A percentile compares a stretch with the other conserved stretches of the same genome.
Conservation (phyloP, 2,329 filamentous ascomycete species). For the Trichophyton schoenleinii region DNA sequence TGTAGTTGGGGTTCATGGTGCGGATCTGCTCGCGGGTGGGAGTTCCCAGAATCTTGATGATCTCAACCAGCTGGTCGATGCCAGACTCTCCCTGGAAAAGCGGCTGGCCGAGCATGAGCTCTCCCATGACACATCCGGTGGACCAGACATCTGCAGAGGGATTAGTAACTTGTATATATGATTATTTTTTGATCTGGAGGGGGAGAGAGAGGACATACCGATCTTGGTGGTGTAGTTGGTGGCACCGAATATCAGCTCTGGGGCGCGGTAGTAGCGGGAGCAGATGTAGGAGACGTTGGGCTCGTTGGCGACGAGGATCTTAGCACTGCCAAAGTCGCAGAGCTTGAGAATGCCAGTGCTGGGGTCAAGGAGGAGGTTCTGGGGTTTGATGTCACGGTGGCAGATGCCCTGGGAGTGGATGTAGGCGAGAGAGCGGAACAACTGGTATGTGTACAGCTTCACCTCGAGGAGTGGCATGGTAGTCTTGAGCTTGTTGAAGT, state of each 20-base stretch:
- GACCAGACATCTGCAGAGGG: constrained; percentile 82
- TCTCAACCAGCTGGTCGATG: constrained; percentile 96
- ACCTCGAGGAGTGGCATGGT: constrained; percentile 98
- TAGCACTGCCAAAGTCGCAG: constrained; percentile 97
- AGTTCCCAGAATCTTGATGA: constrained; percentile 96
- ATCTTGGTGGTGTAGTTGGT: constrained; percentile 99
- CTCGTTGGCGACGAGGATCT: constrained; percentile 97
- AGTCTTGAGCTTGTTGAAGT: constrained; percentile 99
- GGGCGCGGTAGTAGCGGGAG: constrained; percentile 95
- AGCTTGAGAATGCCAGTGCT: constrained; percentile 86
- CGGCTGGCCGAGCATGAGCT: constrained; percentile 96
- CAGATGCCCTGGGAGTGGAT: constrained; percentile 99
- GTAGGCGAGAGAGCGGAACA: constrained; percentile 95
- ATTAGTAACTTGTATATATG: constrained; percentile 6
- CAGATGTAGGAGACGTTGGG: constrained; percentile 99
- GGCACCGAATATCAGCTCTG: constrained; percentile 94
- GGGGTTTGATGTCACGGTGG: constrained; percentile 97
- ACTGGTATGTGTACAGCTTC: constrained; percentile 98
- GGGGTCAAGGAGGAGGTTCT: constrained; percentile 90
- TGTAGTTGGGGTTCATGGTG: constrained; percentile 99
- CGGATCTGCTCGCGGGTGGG: constrained; percentile 96
- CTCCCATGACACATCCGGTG: constrained; percentile 97
- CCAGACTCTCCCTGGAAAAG: constrained; percentile 96
- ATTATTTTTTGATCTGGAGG: not conserved
- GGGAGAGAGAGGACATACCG: constrained; percentile 47